Conservation (phyloP, 176 grass and related monocot genomes). For the Otatea glauca region DNA sequence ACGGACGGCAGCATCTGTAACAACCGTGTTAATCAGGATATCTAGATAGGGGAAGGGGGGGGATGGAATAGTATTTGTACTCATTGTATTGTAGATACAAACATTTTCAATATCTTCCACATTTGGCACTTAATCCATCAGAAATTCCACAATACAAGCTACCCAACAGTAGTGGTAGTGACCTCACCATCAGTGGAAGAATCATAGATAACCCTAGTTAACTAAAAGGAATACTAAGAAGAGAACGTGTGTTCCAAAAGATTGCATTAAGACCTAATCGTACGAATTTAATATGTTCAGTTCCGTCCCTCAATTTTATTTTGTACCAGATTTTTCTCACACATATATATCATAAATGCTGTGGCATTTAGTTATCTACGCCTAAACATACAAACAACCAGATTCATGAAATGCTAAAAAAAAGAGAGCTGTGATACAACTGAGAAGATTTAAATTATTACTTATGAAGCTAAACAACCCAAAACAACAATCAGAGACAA, state of each 20-base stretch:
- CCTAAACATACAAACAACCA: not conserved
- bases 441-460: not conserved
- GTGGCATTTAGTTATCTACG: not conserved
- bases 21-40: conserved; percentile 34
- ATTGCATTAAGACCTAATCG: not conserved
- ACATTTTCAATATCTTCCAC: not conserved
- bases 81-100: conserved; percentile 20
- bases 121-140: conserved; percentile 12
- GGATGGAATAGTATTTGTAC: not conserved
- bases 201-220: not conserved
- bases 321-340: conserved; percentile 12
- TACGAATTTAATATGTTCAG: not conserved
- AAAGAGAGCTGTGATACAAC: not conserved
- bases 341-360: conserved; percentile 9
- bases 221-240: not conserved
- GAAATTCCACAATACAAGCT: not conserved
- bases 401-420: not conserved
- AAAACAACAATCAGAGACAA: not conserved
- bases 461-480: conserved; percentile 9
- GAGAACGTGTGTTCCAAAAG: not conserved
- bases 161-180: not conserved
- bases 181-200: not conserved
- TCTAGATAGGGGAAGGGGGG: not conserved
- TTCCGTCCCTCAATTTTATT: not conserved
- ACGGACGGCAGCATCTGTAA: conserved; percentile 92